Conservation (phyloP, 2,329 filamentous ascomycete genomes). For the Colletotrichum eleusines region DNA sequence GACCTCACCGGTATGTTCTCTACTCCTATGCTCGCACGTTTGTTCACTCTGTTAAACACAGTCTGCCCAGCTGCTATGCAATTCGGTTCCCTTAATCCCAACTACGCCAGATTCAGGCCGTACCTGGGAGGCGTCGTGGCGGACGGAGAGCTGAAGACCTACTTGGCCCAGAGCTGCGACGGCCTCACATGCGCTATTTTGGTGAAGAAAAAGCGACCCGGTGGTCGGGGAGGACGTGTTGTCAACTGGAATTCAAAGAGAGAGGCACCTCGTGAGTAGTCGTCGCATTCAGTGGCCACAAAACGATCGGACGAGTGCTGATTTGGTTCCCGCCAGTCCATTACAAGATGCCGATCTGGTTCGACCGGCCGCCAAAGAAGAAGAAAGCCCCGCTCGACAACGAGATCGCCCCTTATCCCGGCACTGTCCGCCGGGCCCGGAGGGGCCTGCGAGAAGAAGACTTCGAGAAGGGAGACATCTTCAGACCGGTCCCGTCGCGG, state of each 20-base stretch:
- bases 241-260: conserved; percentile 8
- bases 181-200: conserved; percentile 11
- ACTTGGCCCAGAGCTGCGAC: conserved; percentile 1
- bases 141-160: not conserved
- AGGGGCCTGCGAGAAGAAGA: not conserved
- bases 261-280: conserved; percentile 9
- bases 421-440: not conserved
- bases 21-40: not conserved
- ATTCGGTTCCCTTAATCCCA: conserved; percentile 3
- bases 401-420: not conserved
- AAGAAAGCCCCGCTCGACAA: not conserved
- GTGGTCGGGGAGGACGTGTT: not conserved
- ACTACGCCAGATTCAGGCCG: not conserved
- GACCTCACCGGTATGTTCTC: conserved; percentile 38
- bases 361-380: not conserved
- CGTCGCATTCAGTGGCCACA: not conserved
- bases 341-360: conserved; percentile 12
- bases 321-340: not conserved
- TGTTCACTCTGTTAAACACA: not conserved
- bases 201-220: not conserved
- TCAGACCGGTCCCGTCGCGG: not conserved
- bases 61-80: not conserved
- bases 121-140: conserved; percentile 14
- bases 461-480: not conserved
- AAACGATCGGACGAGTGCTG: not conserved